Conservation (phyloP, 1,284 basidiomycete species). For the Cutaneotrichosporon sp. region DNA sequence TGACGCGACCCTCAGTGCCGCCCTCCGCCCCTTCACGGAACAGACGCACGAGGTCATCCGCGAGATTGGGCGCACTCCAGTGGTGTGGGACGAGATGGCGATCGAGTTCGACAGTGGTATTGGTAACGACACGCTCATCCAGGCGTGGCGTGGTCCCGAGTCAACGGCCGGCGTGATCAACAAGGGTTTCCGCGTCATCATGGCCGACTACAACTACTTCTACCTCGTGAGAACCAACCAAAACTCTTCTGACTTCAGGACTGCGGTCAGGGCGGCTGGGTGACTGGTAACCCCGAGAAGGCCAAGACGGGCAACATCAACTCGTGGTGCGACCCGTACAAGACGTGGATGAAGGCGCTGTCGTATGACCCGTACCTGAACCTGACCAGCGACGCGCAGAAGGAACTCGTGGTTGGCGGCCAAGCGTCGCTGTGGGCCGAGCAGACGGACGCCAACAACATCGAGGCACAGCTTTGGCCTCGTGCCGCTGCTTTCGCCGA, state of each 20-base stretch:
- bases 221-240: constrained; percentile 60
- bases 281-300: constrained; percentile 55
- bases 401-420: constrained; percentile 61
- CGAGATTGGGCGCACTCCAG: constrained; percentile 59
- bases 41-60: constrained; percentile 58
- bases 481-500: constrained; percentile 75
- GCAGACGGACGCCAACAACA: constrained; percentile 67
- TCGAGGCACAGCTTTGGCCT: constrained; percentile 75
- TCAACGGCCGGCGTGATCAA: constrained; percentile 56
- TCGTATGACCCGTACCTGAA: constrained; percentile 61
- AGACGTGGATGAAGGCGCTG: constrained; percentile 67
- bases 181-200: constrained; percentile 64
- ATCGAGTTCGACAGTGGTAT: constrained; percentile 51
- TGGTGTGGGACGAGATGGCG: constrained; percentile 69
- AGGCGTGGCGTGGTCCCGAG: constrained; percentile 66
- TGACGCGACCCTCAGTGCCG: constrained; percentile 61
- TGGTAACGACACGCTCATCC: constrained; percentile 66
- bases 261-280: constrained; percentile 75
- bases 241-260: constrained; percentile 54
- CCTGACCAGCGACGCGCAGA: constrained; percentile 57
- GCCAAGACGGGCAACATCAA: constrained; percentile 43
- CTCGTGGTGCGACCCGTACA: constrained; percentile 72
- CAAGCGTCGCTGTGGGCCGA: constrained; percentile 75
- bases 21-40: constrained; percentile 64
- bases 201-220: constrained; percentile 70